Conservation (phyloP, 257 asterid species). For the Ocimum tenuiflorum region DNA sequence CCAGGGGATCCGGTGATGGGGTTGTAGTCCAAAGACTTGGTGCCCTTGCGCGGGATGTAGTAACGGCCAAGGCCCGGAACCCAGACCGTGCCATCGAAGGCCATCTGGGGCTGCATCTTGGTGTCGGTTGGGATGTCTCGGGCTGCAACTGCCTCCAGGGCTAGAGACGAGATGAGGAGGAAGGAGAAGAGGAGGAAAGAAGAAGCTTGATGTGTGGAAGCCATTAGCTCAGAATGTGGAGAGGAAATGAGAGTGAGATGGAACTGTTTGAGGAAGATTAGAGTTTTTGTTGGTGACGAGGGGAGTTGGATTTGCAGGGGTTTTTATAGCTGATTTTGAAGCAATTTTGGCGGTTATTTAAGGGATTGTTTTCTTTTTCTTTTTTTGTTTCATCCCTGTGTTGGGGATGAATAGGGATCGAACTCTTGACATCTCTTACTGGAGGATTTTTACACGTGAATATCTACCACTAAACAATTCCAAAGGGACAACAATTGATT, state of each 20-base stretch:
- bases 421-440: too few relatives aligned
- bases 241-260: neutral
- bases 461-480: too few relatives aligned
- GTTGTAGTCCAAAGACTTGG: conserved; percentile 40
- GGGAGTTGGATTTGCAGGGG: conserved; percentile 17
- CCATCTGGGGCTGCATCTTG: conserved; percentile 26
- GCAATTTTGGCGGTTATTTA: conserved; percentile 41
- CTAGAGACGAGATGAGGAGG: conserved; percentile 20
- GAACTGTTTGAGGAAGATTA: neutral
- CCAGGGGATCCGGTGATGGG: conserved; percentile 53
- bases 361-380: too few relatives aligned
- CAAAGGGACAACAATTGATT: too few relatives aligned
- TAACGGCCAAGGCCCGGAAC: conserved; percentile 65
- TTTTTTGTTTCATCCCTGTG: too few relatives aligned
- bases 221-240: conserved; percentile 30
- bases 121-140: conserved; percentile 33
- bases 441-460: too few relatives aligned
- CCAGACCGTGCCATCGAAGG: conserved; percentile 47
- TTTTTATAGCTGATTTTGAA: conserved; percentile 14
- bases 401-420: too few relatives aligned
- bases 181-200: conserved; percentile 30
- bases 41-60: conserved; percentile 39
- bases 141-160: conserved; percentile 20
- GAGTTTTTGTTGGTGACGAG: conserved; percentile 16
- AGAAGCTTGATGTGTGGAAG: conserved; percentile 21